Base-by-base conservation (phyloP, 78 protist species). In the Monosiga brevicollis region DNA sequence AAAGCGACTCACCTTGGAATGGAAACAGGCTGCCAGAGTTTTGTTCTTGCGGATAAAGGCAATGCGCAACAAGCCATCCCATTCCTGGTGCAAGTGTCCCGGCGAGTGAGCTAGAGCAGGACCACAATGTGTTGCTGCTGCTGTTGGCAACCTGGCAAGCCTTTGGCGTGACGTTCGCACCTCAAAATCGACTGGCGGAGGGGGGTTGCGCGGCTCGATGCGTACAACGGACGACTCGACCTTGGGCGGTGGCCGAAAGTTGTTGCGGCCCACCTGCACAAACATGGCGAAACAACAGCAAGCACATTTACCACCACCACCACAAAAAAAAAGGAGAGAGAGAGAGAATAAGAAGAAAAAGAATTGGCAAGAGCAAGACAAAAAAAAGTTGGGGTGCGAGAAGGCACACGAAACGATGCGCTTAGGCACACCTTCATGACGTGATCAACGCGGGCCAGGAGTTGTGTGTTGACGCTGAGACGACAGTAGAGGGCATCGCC, bases 241-340 rank as follows among this genome's bases (percentile, higher is more conserved):
- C 78, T 99, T 95, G 26, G 99, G 99, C 25, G 99, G 99, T 34
- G 99, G 99, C 34, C 94, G 85, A 94, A 97, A 98, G 84, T 90
- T 89, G 84, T 91, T 93, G 76, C 88, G 90, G 32, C 88, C 90
- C 2, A 96, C 96, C 87, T 97, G 96, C n/a, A n/a, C n/a, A n/a
- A n/a, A n/a, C n/a, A n/a, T n/a, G n/a, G n/a, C n/a, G n/a, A n/a
- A n/a, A n/a, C n/a, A n/a, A n/a, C n/a, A n/a, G n/a, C n/a, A n/a
- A n/a, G n/a, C n/a, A n/a, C n/a, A n/a, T n/a, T n/a, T n/a, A n/a
- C n/a, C n/a, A n/a, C n/a, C n/a, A n/a, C n/a, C n/a, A n/a, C n/a
- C n/a, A n/a, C n/a, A n/a, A n/a, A n/a, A n/a, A n/a, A n/a, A n/a
- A n/a, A n/a, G n/a, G n/a, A n/a, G n/a, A n/a, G n/a, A n/a, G n/a